Evolutionary conservation across 768 basidiomycete genomes (phyloP).

Genomic region (Cystobasidium ongulense): DNA sequence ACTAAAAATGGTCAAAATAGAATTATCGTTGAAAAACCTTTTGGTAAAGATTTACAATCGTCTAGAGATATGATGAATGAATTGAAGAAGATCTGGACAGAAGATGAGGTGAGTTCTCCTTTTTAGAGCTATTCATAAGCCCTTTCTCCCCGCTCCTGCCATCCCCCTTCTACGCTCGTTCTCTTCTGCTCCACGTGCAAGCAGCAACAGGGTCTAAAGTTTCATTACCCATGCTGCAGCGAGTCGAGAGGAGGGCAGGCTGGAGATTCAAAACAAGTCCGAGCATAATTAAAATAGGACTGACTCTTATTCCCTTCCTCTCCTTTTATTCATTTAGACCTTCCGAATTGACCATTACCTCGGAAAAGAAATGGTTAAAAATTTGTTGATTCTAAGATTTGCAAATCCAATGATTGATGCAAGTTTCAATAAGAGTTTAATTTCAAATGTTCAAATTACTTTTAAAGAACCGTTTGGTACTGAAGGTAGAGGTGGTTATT

Average conservation of each 20-base stretch:
- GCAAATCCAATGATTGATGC: slow-evolving; percentile 84
- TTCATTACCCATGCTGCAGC: too few species aligned
- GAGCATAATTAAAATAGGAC: too few species aligned
- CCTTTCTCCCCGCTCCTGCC: too few species aligned
- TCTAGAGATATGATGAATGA: slow-evolving; percentile 66
- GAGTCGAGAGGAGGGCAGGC: too few species aligned
- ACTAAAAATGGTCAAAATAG: slow-evolving; percentile 65
- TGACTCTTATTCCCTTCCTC: neutral
- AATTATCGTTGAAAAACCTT: slow-evolving; percentile 96
- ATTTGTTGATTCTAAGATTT: slow-evolving; percentile 87
- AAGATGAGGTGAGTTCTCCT: slow-evolving; percentile 58
- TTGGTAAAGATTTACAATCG: slow-evolving; percentile 85
- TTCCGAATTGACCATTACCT: slow-evolving; percentile 99
- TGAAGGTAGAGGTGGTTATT: slow-evolving; percentile 99
- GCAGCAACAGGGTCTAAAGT: too few species aligned
- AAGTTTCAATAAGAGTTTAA: slow-evolving; percentile 89
- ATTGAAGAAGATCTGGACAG: slow-evolving; percentile 79
- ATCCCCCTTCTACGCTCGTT: too few species aligned
- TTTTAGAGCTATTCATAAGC: neutral
- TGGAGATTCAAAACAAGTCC: too few species aligned
- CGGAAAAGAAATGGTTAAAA: slow-evolving; percentile 99
- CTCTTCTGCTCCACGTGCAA: too few species aligned
- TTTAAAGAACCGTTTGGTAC: slow-evolving; percentile 99
- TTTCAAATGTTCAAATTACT: slow-evolving; percentile 95
- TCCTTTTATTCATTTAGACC: slow-evolving; percentile 49